Percentiles rank a stretch among this genome's conserved stretches.
Conservation (phyloP, 1,284 basidiomycete genomes). For the Takashimella koratensis region DNA sequence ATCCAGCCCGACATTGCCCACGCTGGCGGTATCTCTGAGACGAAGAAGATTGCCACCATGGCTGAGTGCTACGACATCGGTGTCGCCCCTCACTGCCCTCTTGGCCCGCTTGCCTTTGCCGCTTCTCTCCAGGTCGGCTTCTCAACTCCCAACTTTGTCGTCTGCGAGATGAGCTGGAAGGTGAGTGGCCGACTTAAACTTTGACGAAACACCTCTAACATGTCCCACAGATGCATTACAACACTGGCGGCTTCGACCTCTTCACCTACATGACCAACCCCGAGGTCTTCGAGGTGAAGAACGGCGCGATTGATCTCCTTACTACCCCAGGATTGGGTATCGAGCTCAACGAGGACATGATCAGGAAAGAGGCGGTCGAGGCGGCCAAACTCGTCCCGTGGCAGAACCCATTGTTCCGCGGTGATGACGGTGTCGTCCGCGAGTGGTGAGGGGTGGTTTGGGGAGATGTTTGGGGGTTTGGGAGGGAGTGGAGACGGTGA, state of each 20-base stretch:
- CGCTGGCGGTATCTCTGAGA: constrained; percentile 65
- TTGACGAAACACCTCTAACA: constrained; percentile 1
- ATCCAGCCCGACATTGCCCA: constrained; percentile 67
- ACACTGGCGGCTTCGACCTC: constrained; percentile 62
- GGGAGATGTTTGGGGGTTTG: no score
- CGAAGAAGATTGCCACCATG: constrained; percentile 64
- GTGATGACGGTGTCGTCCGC: constrained; percentile 55
- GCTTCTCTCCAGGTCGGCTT: constrained; percentile 53
- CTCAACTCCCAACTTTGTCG: constrained; percentile 50
- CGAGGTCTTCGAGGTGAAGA: constrained; percentile 60
- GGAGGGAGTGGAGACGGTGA: no score
- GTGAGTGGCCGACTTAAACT: constrained; percentile 10
- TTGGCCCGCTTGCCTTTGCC: constrained; percentile 66
- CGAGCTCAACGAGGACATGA: constrained; percentile 62
- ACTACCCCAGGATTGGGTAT: constrained; percentile 65
- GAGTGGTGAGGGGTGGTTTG: constrained; percentile 55
- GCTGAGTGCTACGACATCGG: constrained; percentile 56
- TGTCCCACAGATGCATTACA: constrained; percentile 62
- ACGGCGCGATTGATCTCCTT: constrained; percentile 60
- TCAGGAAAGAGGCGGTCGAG: constrained; percentile 54
- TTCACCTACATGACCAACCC: constrained; percentile 59
- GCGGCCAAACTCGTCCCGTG: constrained; percentile 49
- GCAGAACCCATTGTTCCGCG: constrained; percentile 63
- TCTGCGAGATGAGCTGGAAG: constrained; percentile 49
- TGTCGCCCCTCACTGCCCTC: constrained; percentile 51